Conservation (phyloP, 2,329 filamentous ascomycete species). For the Hymenoscyphus albidus region DNA sequence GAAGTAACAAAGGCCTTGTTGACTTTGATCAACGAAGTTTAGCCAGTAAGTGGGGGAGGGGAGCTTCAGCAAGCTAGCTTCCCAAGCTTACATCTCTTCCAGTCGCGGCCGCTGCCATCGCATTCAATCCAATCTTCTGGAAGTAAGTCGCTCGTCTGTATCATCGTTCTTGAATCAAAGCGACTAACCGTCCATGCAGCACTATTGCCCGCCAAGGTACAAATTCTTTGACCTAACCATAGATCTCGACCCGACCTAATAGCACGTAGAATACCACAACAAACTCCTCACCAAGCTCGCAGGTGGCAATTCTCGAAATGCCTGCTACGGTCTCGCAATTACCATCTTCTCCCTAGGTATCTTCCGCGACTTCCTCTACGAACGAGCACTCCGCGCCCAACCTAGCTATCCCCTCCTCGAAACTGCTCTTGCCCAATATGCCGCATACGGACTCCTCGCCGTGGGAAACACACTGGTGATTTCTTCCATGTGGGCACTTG, state of each 20-base stretch:
- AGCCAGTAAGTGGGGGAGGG: slow-evolving; percentile 47
- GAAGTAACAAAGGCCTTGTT: slow-evolving; percentile 39
- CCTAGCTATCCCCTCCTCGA: slow-evolving; percentile 72
- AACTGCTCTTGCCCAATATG: slow-evolving; percentile 53
- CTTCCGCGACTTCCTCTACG: slow-evolving; percentile 82
- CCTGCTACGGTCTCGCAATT: slow-evolving; percentile 84
- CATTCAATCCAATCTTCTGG: slow-evolving; percentile 99
- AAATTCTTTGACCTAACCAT: slow-evolving; percentile 20
- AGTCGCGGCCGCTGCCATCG: slow-evolving; percentile 80
- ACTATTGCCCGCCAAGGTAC: slow-evolving; percentile 79
- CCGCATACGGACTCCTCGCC: slow-evolving; percentile 68
- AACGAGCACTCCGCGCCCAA: slow-evolving; percentile 71
- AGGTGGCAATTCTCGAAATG: slow-evolving; percentile 69
- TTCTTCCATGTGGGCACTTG: slow-evolving; percentile 85
- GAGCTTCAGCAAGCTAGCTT: slow-evolving; percentile 9
- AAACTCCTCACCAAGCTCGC: slow-evolving; percentile 86
- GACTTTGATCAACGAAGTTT: slow-evolving; percentile 66
- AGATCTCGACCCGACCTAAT: slow-evolving; percentile 16
- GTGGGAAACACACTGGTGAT: slow-evolving; percentile 81
- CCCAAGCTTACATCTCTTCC: slow-evolving; percentile 23
- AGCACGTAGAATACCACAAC: slow-evolving; percentile 75
- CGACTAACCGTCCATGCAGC: slow-evolving; percentile 43
- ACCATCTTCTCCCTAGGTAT: slow-evolving; percentile 92
- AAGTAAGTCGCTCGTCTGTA: slow-evolving; percentile 61
- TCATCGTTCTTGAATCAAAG: not conserved